A percentile compares a stretch with the other conserved stretches of the same genome.
These are phyloP conservation scores for Sporothrix pseudoabietina DNA, from an alignment of 2,329 filamentous ascomycete species.

Conservation along the genomic window DNA sequence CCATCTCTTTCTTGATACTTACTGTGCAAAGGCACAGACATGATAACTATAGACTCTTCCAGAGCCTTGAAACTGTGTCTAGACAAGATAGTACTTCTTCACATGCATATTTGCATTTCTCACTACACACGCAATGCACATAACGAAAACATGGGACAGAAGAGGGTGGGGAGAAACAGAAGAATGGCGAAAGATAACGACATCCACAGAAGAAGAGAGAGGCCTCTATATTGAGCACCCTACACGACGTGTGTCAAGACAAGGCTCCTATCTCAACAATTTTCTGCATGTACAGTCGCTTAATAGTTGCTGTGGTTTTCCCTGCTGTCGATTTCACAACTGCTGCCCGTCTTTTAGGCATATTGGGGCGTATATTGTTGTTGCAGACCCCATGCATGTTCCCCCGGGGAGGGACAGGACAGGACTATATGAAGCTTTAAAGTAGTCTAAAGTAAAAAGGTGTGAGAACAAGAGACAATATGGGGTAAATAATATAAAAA, in stretches of 20 bases:
- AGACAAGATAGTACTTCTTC: neutral
- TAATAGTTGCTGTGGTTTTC: neutral
- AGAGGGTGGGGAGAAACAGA: neutral
- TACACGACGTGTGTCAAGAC: conserved; percentile 10
- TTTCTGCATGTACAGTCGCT: neutral
- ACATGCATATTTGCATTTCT: neutral
- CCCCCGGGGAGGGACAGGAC: neutral
- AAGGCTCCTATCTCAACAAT: conserved; percentile 1
- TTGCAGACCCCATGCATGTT: neutral
- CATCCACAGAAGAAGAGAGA: neutral
- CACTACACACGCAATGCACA: neutral
- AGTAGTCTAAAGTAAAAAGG: neutral
- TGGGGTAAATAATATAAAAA: conserved; percentile 1
- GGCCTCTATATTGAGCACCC: neutral
- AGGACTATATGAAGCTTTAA: neutral
- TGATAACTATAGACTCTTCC: neutral
- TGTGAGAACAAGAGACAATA: neutral
- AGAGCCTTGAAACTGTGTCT: neutral
- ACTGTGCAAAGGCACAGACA: neutral
- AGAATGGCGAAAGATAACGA: neutral
- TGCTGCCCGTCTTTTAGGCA: neutral
- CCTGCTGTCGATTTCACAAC: neutral
- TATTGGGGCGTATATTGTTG: neutral
- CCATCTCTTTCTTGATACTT: neutral
- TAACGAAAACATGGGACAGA: neutral